These are phyloP conservation scores for Pugionium cornutum DNA, from an alignment of 345 rosid genomes.

Conservation along the genomic window DNA sequence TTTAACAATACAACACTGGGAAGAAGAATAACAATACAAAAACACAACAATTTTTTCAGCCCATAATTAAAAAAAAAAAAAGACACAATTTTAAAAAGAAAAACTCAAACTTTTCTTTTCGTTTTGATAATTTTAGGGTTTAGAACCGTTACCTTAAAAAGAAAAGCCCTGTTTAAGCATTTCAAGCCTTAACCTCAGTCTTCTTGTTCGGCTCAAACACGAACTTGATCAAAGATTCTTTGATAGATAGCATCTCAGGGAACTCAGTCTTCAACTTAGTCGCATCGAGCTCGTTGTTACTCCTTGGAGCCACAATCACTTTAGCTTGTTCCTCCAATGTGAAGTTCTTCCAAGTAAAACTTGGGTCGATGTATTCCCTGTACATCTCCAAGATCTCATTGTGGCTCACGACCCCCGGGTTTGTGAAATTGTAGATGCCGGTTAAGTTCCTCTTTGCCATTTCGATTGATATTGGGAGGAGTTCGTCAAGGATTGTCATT, in stretches of 20 bases:
- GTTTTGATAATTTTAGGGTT: not conserved
- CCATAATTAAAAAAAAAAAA: not conserved
- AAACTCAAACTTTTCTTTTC: slow-evolving; percentile 15
- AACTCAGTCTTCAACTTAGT: slow-evolving; percentile 72
- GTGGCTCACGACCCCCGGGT: slow-evolving; percentile 91
- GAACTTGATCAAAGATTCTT: slow-evolving; percentile 73
- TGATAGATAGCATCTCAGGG: slow-evolving; percentile 80
- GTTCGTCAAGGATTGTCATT: slow-evolving; percentile 88
- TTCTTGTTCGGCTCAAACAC: slow-evolving; percentile 84
- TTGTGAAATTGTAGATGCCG: slow-evolving; percentile 87
- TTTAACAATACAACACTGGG: slow-evolving; percentile 37
- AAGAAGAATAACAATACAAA: slow-evolving; percentile 11
- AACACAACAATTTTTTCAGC: slow-evolving; percentile 30
- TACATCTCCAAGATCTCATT: slow-evolving; percentile 91
- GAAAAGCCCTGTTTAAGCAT: slow-evolving; percentile 1
- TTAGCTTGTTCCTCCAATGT: slow-evolving; percentile 87
- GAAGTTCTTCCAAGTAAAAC: slow-evolving; percentile 84
- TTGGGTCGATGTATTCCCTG: slow-evolving; percentile 59
- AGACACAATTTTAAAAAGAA: not conserved
- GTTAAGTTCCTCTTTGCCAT: slow-evolving; percentile 97
- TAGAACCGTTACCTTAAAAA: slow-evolving; percentile 10
- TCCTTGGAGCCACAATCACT: slow-evolving; percentile 84
- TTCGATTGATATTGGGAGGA: slow-evolving; percentile 82
- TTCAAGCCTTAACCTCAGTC: slow-evolving; percentile 52
- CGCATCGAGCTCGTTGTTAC: slow-evolving; percentile 91